A percentile compares a stretch with the other conserved stretches of the same genome.
phyloP scores from a whole-genome alignment of 306 rosid genomes.

The Chamaecrista fasciculata region DNA sequence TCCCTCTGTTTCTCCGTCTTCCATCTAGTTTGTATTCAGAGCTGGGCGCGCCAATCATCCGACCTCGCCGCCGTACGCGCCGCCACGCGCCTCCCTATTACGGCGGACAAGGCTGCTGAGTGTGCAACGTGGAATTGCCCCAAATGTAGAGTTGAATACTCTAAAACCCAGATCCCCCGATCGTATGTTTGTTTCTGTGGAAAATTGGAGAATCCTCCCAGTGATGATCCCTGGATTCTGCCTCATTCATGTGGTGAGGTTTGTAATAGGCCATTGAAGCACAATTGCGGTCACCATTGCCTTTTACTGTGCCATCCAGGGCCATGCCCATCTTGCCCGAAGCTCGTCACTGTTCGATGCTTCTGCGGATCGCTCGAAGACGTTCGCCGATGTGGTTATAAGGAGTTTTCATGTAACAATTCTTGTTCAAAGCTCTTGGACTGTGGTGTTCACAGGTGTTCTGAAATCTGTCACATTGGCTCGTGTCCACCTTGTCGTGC shows the following conservation, averaged over 20 bases:
- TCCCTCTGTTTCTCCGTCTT: conserved; percentile 87
- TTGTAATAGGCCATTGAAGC: conserved; percentile 67
- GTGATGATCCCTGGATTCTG: conserved; percentile 88
- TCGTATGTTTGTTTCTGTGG: conserved; percentile 79
- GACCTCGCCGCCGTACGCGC: conserved; percentile 71
- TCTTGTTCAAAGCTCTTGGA: conserved; percentile 56
- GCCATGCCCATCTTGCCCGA: conserved; percentile 92
- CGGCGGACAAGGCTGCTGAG: conserved; percentile 46
- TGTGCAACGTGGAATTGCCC: conserved; percentile 86
- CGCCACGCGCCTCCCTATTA: conserved; percentile 65
- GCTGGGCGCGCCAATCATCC: conserved; percentile 90
- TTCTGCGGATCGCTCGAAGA: conserved; percentile 65
- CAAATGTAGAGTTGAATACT: conserved; percentile 71
- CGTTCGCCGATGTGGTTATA: conserved; percentile 77
- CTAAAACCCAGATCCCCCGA: conserved; percentile 66
- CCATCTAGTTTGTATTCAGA: conserved; percentile 88
- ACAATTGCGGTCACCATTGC: conserved; percentile 78
- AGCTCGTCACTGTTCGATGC: conserved; percentile 66
- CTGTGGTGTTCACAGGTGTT: conserved; percentile 64
- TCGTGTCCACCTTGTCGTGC: conserved; percentile 64
- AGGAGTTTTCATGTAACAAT: conserved; percentile 61
- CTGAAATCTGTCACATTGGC: conserved; percentile 68
- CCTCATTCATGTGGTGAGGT: conserved; percentile 95
- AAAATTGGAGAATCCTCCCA: conserved; percentile 65
- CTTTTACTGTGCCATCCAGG: conserved; percentile 89